Evolutionary conservation across 1,284 basidiomycete species (phyloP), one percentile per base, ranked within the genome.

Genomic region (Ceratobasidium sp.): DNA sequence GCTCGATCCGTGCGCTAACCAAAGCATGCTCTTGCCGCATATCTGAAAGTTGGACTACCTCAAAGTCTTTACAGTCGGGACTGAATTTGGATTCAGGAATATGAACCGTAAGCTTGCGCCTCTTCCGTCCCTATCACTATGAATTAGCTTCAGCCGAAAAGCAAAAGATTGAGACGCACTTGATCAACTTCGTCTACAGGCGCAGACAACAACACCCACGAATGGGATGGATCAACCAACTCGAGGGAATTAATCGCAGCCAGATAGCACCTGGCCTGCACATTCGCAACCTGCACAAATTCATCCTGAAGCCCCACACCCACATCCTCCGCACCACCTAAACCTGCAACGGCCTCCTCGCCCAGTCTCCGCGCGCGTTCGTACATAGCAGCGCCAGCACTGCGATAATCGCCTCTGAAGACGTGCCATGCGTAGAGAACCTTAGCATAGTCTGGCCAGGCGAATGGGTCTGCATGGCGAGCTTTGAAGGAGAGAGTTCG

Each of bases 361-460:
- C 87, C 88, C 9, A 98, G 82, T 77, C 94, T 91, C 73, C 91
- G 87, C 18, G 93, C 95, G 74, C 95, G 91, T 78, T 96, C 93
- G 81, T 98, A 98, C 96, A 99, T 98, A 26, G 91, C 91, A 71
- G 92, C 86, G 13, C 93, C 93, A 69, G 95, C 95, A 79, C 89
- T 94, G 64, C 93, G 88, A 82, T 95, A 95, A 80, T 98, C 94
- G 41, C 93, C 93, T 80, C 93, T 85, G 66, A 87, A 86, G 75
- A 92, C 88, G 80, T 95, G 92, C 93, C 96, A 99, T 59, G 95
- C 91, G 83, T 98, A 98, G n/a, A 99, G 83, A 73, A 99, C 93
- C 77, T 90, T 88, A 62, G 95, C 93, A 84, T 98, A 99, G 79
- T 91, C 92, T 0, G 96, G 96, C 52, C 85, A 87, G 50, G 90